Conservation (phyloP, 2,329 filamentous ascomycete genomes). For the Talaromyces sp. region DNA sequence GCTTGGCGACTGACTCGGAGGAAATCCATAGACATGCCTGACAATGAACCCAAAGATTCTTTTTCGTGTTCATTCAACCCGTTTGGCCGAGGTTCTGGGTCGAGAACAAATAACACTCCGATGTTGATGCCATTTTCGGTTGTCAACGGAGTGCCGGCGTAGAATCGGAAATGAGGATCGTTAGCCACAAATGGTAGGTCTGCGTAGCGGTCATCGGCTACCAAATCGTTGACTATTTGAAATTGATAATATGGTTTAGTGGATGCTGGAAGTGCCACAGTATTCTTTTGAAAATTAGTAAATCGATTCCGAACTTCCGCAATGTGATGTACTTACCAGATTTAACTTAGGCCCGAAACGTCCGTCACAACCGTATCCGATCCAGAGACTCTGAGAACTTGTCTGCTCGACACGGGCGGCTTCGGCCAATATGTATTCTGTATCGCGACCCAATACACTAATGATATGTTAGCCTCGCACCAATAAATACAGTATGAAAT, state of each 20-base stretch:
- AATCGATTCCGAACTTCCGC: neutral
- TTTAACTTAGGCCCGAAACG: conserved; percentile 32
- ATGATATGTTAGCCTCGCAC: neutral
- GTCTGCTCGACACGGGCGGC: conserved; percentile 40
- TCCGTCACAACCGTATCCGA: conserved; percentile 32
- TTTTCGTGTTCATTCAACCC: conserved; percentile 41
- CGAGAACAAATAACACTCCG: conserved; percentile 59
- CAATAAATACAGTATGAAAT: too few relatives aligned
- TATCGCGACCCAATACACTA: conserved; percentile 47
- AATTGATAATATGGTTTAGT: conserved; percentile 27
- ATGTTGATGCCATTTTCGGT: conserved; percentile 57
- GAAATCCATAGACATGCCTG: conserved; percentile 58
- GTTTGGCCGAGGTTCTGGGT: conserved; percentile 50
- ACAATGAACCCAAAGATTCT: conserved; percentile 57
- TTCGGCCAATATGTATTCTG: conserved; percentile 52
- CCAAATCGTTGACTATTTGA: conserved; percentile 40
- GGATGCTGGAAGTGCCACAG: conserved; percentile 31
- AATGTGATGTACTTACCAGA: conserved; percentile 26
- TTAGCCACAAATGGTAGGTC: conserved; percentile 34
- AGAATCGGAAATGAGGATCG: conserved; percentile 45
- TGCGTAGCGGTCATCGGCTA: conserved; percentile 38
- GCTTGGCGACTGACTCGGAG: conserved; percentile 55
- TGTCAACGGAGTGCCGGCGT: conserved; percentile 60
- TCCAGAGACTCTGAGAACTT: conserved; percentile 29
- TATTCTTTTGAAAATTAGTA: conserved; percentile 26